Percentiles rank a stretch among this genome's conserved stretches.
These are phyloP conservation scores for Ogataea methylovora DNA, from an alignment of 805 yeast genomes.

Conservation along the genomic window DNA sequence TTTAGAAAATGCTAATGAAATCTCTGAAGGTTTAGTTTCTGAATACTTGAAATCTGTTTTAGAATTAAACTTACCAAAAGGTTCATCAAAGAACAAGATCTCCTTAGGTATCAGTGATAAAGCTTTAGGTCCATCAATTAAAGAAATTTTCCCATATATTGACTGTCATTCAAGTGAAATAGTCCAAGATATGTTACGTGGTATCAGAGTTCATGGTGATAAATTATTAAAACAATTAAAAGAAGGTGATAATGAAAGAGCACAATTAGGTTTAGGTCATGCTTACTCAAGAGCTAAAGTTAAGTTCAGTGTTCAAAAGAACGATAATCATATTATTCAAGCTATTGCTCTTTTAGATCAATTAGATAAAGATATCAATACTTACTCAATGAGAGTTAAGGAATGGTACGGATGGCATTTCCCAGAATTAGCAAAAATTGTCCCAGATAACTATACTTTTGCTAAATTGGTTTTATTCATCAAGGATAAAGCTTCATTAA, in stretches of 20 bases:
- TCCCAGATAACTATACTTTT: slow-evolving; percentile 79
- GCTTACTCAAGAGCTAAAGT: slow-evolving; percentile 99
- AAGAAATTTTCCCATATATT: slow-evolving; percentile 80
- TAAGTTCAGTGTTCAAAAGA: slow-evolving; percentile 97
- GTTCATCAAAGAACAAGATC: slow-evolving; percentile 57
- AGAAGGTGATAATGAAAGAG: slow-evolving; percentile 93
- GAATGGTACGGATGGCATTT: slow-evolving; percentile 99
- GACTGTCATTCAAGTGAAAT: slow-evolving; percentile 89
- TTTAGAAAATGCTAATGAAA: slow-evolving; percentile 94
- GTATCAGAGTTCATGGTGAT: slow-evolving; percentile 83
- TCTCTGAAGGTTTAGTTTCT: slow-evolving; percentile 92
- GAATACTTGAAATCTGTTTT: slow-evolving; percentile 85
- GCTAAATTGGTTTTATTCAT: slow-evolving; percentile 79
- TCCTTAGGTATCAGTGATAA: slow-evolving; percentile 87
- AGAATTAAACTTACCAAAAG: slow-evolving; percentile 86
- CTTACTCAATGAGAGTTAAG: slow-evolving; percentile 93
- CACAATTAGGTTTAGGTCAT: slow-evolving; percentile 97
- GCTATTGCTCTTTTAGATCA: slow-evolving; percentile 97
- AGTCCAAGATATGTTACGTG: slow-evolving; percentile 92
- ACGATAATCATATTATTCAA: slow-evolving; percentile 98
- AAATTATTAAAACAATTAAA: slow-evolving; percentile 88
- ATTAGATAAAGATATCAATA: slow-evolving; percentile 96
- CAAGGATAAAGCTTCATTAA: slow-evolving; percentile 77
- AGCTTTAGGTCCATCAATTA: slow-evolving; percentile 93
- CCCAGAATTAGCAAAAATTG: slow-evolving; percentile 92